Conservation (phyloP, 2,329 filamentous ascomycete genomes). For the Septoria petroselini region DNA sequence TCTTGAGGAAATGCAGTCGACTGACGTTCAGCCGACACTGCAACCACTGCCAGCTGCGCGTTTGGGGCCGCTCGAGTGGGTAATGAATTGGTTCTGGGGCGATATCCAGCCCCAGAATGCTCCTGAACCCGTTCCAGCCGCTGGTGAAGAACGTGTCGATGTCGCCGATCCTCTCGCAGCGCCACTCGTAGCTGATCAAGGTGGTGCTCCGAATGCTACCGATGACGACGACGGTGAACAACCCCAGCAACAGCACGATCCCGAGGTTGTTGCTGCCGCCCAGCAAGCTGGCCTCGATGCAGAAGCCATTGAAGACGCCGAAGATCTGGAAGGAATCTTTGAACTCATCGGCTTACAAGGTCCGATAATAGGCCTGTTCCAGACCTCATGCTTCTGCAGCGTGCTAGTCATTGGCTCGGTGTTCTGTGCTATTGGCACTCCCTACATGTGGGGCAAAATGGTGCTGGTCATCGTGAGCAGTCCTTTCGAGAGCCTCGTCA, state of each 20-base stretch:
- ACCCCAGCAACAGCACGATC: constrained; percentile 37
- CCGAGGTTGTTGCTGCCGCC: constrained; percentile 62
- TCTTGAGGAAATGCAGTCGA: not conserved
- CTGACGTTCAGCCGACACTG: not conserved
- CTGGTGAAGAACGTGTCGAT: constrained; percentile 60
- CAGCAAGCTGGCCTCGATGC: constrained; percentile 68
- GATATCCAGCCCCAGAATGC: constrained; percentile 38
- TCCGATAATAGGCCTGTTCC: constrained; percentile 80
- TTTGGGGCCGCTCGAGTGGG: constrained; percentile 27
- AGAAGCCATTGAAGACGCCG: constrained; percentile 72
- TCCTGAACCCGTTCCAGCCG: constrained; percentile 40
- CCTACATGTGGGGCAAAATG: constrained; percentile 87
- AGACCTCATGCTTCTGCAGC: constrained; percentile 92
- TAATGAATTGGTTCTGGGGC: constrained; percentile 50
- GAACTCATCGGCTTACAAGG: constrained; percentile 96
- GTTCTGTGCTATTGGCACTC: constrained; percentile 79
- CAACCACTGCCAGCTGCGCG: not conserved
- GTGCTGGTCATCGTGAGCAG: constrained; percentile 76
- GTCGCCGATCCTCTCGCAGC: constrained; percentile 57
- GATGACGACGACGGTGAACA: constrained; percentile 11
- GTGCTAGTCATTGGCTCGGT: constrained; percentile 86
- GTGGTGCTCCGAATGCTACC: constrained; percentile 38
- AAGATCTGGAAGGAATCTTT: constrained; percentile 93
- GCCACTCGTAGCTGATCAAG: constrained; percentile 52
- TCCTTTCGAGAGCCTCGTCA: constrained; percentile 64